phyloP scores from a whole-genome alignment of 352 stramenopile species.

The Phytophthora rubi region DNA sequence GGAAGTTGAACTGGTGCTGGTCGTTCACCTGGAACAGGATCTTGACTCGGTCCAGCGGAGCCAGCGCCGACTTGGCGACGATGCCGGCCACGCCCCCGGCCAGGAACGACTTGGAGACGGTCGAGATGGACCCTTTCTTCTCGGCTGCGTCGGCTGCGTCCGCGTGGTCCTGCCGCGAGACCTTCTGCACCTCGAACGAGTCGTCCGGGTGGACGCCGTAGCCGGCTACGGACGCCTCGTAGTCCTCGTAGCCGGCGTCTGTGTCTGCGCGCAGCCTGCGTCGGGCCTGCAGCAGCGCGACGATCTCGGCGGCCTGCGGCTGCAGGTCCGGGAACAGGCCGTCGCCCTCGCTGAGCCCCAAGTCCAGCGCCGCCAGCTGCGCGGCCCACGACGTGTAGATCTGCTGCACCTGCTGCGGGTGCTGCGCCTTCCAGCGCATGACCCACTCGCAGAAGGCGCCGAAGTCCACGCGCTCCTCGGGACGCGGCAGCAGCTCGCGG shows the following conservation, averaged over 20 bases:
- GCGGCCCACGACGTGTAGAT: constrained; percentile 83
- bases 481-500: constrained; percentile 43
- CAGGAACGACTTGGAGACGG: constrained; percentile 85
- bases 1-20: constrained; percentile 73
- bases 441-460: constrained; percentile 75
- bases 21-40: constrained; percentile 89
- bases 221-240: constrained; percentile 30
- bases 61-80: constrained; percentile 76
- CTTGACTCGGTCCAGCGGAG: constrained; percentile 84
- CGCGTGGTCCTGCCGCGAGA: constrained; percentile 13
- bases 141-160: constrained; percentile 19
- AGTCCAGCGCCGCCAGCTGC: constrained; percentile 73
- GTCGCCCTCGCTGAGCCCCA: constrained; percentile 72
- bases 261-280: constrained; percentile 2
- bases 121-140: constrained; percentile 59
- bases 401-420: constrained; percentile 64
- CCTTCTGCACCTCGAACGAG: constrained; percentile 19
- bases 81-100: constrained; percentile 77
- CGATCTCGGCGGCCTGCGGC: constrained; percentile 43
- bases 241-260: constrained; percentile 22
- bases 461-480: constrained; percentile 68
- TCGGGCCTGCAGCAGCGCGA: constrained; percentile 39
- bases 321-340: constrained; percentile 71
- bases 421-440: constrained; percentile 83
- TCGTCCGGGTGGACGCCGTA: constrained; percentile 29